phyloP scores from a whole-genome alignment of 2,329 filamentous ascomycete genomes.

The Aureobasidium sp. region DNA sequence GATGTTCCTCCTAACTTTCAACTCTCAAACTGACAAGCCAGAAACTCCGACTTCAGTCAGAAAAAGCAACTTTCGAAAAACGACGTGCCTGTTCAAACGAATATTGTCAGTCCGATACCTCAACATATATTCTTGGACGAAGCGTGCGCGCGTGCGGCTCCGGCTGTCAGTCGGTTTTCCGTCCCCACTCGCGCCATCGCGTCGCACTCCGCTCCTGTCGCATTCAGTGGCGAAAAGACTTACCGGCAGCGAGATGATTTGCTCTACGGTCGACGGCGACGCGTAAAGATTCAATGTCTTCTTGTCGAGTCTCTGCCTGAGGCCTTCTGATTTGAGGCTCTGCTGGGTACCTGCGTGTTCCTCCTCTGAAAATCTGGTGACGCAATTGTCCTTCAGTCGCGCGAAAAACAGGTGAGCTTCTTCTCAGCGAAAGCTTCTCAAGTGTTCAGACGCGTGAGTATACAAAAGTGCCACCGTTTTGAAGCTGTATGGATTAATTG shows the following conservation, averaged over 20 bases:
- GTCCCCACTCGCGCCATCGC: slow-evolving; percentile 8
- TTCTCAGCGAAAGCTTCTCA: neutral
- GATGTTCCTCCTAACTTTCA: neutral
- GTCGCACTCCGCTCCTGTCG: slow-evolving; percentile 10
- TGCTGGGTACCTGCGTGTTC: neutral
- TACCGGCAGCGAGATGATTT: neutral
- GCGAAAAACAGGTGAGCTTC: neutral
- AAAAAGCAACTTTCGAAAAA: neutral
- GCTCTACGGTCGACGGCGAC: neutral
- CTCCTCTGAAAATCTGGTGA: neutral
- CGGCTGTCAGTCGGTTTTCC: slow-evolving; percentile 4
- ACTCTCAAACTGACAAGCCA: slow-evolving; percentile 13
- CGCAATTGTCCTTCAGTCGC: slow-evolving; percentile 1
- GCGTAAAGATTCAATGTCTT: neutral
- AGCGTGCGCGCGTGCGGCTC: slow-evolving; percentile 6
- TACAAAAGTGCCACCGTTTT: neutral
- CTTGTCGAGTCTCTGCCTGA: neutral
- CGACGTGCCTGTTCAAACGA: neutral
- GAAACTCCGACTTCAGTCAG: neutral
- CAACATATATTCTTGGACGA: neutral
- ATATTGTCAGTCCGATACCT: neutral
- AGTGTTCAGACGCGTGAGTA: neutral
- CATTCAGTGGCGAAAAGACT: slow-evolving; percentile 11
- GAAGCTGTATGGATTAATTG: neutral
- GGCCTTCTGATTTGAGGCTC: neutral